Percentiles rank a stretch among this genome's conserved stretches.
Conservation (phyloP, 2,329 filamentous ascomycete species). For the Arthrobotrys iridis region DNA sequence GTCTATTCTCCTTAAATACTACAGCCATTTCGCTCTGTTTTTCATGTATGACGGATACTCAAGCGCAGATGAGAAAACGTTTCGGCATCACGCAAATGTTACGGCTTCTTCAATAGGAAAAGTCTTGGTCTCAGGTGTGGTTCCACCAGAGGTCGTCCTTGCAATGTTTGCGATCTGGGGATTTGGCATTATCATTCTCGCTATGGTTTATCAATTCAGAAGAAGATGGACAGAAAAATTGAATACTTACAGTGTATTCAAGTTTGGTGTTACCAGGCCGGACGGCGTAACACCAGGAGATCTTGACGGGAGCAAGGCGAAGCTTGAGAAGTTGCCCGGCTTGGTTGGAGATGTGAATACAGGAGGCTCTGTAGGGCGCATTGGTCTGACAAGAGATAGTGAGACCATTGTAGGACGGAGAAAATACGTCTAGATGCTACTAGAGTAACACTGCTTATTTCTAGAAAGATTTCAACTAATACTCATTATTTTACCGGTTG, state of each 20-base stretch:
- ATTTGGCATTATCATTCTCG: not conserved
- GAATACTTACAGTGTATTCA: constrained; percentile 19
- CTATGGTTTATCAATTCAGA: constrained; percentile 11
- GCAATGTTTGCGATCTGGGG: constrained; percentile 12
- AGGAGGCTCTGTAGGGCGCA: too few species aligned
- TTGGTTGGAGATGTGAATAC: constrained; percentile 6
- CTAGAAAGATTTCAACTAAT: too few species aligned
- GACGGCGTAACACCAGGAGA: not conserved
- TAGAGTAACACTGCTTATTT: too few species aligned
- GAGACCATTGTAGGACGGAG: too few species aligned
- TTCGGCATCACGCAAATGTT: constrained; percentile 9
- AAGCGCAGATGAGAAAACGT: too few species aligned
- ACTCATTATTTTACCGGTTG: too few species aligned
- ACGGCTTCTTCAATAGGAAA: not conserved
- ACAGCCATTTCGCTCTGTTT: too few species aligned
- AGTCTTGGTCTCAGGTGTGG: not conserved
- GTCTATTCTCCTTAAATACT: too few species aligned
- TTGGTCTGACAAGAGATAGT: too few species aligned
- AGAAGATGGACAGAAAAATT: constrained; percentile 20
- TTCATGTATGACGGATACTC: constrained; percentile 29
- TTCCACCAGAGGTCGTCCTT: constrained; percentile 10
- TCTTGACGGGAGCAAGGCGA: not conserved
- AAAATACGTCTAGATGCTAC: too few species aligned
- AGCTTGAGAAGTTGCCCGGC: constrained; percentile 10
- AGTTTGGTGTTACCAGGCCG: not conserved